Conservation (phyloP, 352 stramenopile genomes). For the Phytophthora europaea region DNA sequence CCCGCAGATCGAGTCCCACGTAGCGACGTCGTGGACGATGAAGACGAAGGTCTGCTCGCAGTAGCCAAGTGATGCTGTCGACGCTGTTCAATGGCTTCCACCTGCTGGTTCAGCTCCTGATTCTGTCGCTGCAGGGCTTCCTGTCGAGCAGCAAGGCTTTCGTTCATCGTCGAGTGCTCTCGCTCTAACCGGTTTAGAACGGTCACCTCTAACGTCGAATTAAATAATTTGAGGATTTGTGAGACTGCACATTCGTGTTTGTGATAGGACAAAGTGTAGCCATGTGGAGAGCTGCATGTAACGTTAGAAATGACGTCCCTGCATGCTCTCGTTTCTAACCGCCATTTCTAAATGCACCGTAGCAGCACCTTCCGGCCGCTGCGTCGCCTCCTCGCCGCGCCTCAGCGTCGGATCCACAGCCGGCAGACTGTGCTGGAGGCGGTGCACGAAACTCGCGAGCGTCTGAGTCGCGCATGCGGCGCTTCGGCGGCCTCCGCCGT, state of each 20-base stretch:
- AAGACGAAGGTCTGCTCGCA: constrained; percentile 19
- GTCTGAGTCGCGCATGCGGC: constrained; percentile 14
- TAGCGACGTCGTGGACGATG: constrained; percentile 29
- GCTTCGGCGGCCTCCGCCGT: background rate
- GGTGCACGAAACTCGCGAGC: constrained; percentile 35
- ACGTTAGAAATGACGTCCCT: no score
- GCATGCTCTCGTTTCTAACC: no score
- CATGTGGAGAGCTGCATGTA: no score
- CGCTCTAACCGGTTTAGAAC: background rate
- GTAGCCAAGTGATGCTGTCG: constrained; percentile 56
- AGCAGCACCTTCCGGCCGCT: background rate
- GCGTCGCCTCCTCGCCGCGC: background rate
- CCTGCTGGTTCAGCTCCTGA: constrained; percentile 68
- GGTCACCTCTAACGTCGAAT: no score
- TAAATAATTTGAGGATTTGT: no score
- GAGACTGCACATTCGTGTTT: no score
- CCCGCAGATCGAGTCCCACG: constrained; percentile 21
- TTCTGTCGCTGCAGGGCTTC: constrained; percentile 73
- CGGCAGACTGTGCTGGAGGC: constrained; percentile 28
- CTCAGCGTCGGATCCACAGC: constrained; percentile 21
- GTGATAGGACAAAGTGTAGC: no score
- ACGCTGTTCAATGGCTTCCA: constrained; percentile 74
- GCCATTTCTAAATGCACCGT: background rate
- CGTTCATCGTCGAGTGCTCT: constrained; percentile 48
- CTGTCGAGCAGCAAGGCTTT: constrained; percentile 66